Evolutionary conservation across 2,329 filamentous ascomycete species (phyloP), one percentile per base, ranked within the genome.

Genomic region (Xylaria sp.): DNA sequence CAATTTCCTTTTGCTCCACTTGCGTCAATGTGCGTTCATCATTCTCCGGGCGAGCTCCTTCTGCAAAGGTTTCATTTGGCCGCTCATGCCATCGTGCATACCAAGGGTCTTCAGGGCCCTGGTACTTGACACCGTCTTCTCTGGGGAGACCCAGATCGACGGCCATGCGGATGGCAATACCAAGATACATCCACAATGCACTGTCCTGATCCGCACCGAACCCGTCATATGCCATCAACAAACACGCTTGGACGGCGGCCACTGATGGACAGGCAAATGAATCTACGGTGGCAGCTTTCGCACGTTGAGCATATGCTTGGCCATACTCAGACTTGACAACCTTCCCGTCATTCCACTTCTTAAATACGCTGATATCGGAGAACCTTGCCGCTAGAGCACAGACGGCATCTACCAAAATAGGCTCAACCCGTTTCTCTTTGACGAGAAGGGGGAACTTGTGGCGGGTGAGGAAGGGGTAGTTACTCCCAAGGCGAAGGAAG

Each of bases 121-220:
- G 84, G 63, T 84, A 85, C 62, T 82, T 83, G 50, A 96, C 83
- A 0, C 92, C 92, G 66, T 94, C 89, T 15, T 91, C 82, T 67
- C 93, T 96, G 69, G 94, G 91, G 67, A 96, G 82, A 0, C 93
- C 92, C 9, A 96, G 79, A 72, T 94, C 91, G 61, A 92, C 87
- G 0, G 89, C 89, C 88, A 93, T 91, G 4, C 92, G 88, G 63
- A 96, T 96, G 0, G 92, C 89, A 54, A 94, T 89, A 0, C 92
- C 93, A 1, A 96, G 82, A 72, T 96, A 96, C 92, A 96, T 96
- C 92, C 93, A 97, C 6, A 97, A 77, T 0, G 92, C 92, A 74
- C 92, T 96, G 72, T 96, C 93, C 70, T 94, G 91, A 67, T 92
- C 92, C 11, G 91, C 91, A 1, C 92, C 93, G 69, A 97, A 96